Conservation (phyloP, 805 yeast species). For the Pichia paraexigua region DNA sequence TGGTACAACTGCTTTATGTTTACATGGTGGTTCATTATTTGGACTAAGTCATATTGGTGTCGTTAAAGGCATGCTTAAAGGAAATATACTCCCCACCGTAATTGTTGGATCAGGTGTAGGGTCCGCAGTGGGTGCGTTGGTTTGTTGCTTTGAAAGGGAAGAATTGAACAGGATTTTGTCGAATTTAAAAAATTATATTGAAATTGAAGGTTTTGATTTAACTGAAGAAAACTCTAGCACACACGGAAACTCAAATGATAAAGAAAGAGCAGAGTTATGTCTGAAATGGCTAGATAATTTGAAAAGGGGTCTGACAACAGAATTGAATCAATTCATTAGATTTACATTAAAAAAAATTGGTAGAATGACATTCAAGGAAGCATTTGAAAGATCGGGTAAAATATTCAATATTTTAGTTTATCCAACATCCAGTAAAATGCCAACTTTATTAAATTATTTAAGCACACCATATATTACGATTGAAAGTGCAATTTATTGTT, state of each 20-base stretch:
- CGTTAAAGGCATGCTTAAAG: slow-evolving; percentile 69
- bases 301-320: slow-evolving; percentile 71
- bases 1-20: slow-evolving; percentile 82
- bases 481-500: slow-evolving; percentile 84
- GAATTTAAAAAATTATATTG: slow-evolving; percentile 27
- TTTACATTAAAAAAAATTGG: slow-evolving; percentile 73
- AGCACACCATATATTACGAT: slow-evolving; percentile 90
- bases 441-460: slow-evolving; percentile 73
- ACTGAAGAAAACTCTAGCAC: slow-evolving; percentile 33
- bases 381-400: slow-evolving; percentile 69
- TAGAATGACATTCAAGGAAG: slow-evolving; percentile 88
- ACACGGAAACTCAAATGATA: slow-evolving; percentile 14
- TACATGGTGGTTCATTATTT: slow-evolving; percentile 93
- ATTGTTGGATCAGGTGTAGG: slow-evolving; percentile 93
- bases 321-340: slow-evolving; percentile 67
- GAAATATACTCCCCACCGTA: slow-evolving; percentile 72
- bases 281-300: slow-evolving; percentile 10
- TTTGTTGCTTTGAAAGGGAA: slow-evolving; percentile 62
- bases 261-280: slow-evolving; percentile 14
- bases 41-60: slow-evolving; percentile 94
- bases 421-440: slow-evolving; percentile 64
- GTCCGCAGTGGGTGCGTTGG: slow-evolving; percentile 82
- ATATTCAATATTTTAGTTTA: slow-evolving; percentile 79
- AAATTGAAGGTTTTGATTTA: slow-evolving; percentile 32
- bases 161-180: slow-evolving; percentile 44